Evolutionary conservation across 164 flowering plant genomes (phyloP).

Genomic region (Stephania japonica): DNA sequence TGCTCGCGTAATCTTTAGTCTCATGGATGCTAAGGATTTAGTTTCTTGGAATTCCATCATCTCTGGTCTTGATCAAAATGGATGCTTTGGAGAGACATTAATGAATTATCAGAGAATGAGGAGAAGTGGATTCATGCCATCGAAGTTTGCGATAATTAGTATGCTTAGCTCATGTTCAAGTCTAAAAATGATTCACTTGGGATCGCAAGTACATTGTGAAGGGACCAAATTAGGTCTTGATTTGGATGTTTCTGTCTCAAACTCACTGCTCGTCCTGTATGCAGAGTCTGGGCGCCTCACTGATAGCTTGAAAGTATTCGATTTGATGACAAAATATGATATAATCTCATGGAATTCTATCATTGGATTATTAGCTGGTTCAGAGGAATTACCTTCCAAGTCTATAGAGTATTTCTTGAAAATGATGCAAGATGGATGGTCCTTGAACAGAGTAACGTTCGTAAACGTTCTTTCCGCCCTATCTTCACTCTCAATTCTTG

Average conservation of each 20-base stretch:
- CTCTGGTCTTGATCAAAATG: slow-evolving; percentile 78
- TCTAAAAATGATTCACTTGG: slow-evolving; percentile 42
- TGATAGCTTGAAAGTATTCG: slow-evolving; percentile 57
- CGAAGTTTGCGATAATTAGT: slow-evolving; percentile 72
- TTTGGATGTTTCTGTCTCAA: slow-evolving; percentile 73
- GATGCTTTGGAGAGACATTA: slow-evolving; percentile 51
- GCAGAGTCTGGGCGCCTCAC: slow-evolving; percentile 44
- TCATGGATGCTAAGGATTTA: slow-evolving; percentile 55
- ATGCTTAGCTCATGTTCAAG: slow-evolving; percentile 80
- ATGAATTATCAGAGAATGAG: slow-evolving; percentile 43
- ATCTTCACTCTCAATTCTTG: slow-evolving; percentile 43
- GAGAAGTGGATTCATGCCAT: slow-evolving; percentile 41
- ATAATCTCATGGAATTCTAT: slow-evolving; percentile 82
- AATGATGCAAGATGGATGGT: slow-evolving; percentile 69
- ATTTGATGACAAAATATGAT: slow-evolving; percentile 56
- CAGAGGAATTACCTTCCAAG: slow-evolving; percentile 33
- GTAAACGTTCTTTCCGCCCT: slow-evolving; percentile 58
- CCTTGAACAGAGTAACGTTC: slow-evolving; percentile 62
- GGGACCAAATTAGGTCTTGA: slow-evolving; percentile 74
- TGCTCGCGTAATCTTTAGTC: slow-evolving; percentile 47
- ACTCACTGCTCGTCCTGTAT: slow-evolving; percentile 74
- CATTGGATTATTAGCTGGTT: slow-evolving; percentile 58
- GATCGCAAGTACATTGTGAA: slow-evolving; percentile 62
- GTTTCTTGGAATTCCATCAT: slow-evolving; percentile 88
- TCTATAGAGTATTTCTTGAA: slow-evolving; percentile 41